These are phyloP conservation scores for Pelargonium fulgidum DNA, from an alignment of 441 rosid species.

Conservation along the genomic window DNA sequence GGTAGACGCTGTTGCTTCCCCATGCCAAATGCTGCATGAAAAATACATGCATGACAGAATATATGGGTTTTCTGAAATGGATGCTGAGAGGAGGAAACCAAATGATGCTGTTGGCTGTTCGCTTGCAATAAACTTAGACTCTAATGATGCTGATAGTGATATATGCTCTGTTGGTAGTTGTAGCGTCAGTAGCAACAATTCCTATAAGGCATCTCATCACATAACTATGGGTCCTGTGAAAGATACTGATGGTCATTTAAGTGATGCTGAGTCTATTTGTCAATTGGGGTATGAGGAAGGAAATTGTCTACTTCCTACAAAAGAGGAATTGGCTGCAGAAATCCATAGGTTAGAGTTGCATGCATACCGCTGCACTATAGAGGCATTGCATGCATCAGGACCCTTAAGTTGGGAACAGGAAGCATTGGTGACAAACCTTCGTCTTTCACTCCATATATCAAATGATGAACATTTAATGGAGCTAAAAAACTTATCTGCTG, in stretches of 20 bases:
- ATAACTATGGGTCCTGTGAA: slow-evolving; percentile 26
- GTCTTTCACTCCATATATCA: slow-evolving; percentile 52
- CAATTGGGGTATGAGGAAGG: slow-evolving; percentile 24
- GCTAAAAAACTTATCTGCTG: slow-evolving; percentile 46
- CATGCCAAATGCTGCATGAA: slow-evolving; percentile 28
- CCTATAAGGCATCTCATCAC: slow-evolving; percentile 20
- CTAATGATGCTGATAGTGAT: slow-evolving; percentile 27
- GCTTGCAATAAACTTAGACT: slow-evolving; percentile 21
- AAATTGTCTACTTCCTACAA: slow-evolving; percentile 25
- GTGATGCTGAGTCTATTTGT: slow-evolving; percentile 54
- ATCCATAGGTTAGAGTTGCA: slow-evolving; percentile 58
- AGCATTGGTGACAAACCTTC: slow-evolving; percentile 58
- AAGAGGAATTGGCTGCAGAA: slow-evolving; percentile 34
- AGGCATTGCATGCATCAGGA: slow-evolving; percentile 60
- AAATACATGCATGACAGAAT: slow-evolving; percentile 25
- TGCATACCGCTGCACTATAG: slow-evolving; percentile 51
- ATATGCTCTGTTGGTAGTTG: slow-evolving; percentile 49
- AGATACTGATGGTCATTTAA: slow-evolving; percentile 27
- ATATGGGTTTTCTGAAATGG: slow-evolving; percentile 27
- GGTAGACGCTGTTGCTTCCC: slow-evolving; percentile 32
- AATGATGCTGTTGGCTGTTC: slow-evolving; percentile 27
- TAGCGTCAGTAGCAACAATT: slow-evolving; percentile 25
- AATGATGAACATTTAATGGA: slow-evolving; percentile 64
- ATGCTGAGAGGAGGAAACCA: slow-evolving; percentile 34
- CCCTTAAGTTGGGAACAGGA: slow-evolving; percentile 67